A percentile compares a stretch with the other conserved stretches of the same genome.
Conservation (phyloP, 805 yeast species). For the Aciculoconidium aculeatum region DNA sequence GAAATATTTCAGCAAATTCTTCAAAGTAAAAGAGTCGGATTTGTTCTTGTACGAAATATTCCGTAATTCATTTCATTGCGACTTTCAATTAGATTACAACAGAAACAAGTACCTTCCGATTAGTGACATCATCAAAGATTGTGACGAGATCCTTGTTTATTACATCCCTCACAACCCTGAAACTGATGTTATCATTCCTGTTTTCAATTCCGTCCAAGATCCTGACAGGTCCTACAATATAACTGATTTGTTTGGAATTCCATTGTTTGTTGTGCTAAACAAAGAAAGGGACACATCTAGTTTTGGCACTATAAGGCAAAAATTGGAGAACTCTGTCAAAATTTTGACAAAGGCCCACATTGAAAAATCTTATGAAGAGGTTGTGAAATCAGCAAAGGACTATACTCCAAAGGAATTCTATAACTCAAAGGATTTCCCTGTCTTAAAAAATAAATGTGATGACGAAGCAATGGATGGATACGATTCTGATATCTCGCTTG, state of each 20-base stretch:
- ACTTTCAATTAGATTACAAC: constrained; percentile 56
- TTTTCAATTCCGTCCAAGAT: constrained; percentile 42
- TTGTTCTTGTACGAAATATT: constrained; percentile 44
- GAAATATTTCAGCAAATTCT: constrained; percentile 48
- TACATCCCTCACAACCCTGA: constrained; percentile 42
- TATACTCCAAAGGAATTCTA: constrained; percentile 14
- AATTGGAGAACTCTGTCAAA: constrained; percentile 40
- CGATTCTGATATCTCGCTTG: constrained; percentile 45
- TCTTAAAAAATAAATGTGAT: constrained; percentile 13
- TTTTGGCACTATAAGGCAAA: constrained; percentile 51
- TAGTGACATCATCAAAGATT: constrained; percentile 55
- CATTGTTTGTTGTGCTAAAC: constrained; percentile 61
- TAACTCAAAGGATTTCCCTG: constrained; percentile 30
- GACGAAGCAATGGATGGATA: constrained; percentile 27
- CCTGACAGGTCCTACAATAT: constrained; percentile 28
- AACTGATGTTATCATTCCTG: constrained; percentile 47
- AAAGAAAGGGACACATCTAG: constrained; percentile 45
- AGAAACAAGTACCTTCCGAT: constrained; percentile 56
- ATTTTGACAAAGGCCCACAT: constrained; percentile 20
- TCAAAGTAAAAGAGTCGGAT: constrained; percentile 20
- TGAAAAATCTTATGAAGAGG: constrained; percentile 15
- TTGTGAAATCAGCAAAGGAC: constrained; percentile 10
- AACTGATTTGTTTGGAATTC: constrained; percentile 61
- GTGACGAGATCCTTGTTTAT: constrained; percentile 66
- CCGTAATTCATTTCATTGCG: constrained; percentile 60